Percentiles rank a stretch among this genome's conserved stretches.
phyloP scores from a whole-genome alignment of 805 yeast genomes.

The Ogataea parapolymorpha region DNA sequence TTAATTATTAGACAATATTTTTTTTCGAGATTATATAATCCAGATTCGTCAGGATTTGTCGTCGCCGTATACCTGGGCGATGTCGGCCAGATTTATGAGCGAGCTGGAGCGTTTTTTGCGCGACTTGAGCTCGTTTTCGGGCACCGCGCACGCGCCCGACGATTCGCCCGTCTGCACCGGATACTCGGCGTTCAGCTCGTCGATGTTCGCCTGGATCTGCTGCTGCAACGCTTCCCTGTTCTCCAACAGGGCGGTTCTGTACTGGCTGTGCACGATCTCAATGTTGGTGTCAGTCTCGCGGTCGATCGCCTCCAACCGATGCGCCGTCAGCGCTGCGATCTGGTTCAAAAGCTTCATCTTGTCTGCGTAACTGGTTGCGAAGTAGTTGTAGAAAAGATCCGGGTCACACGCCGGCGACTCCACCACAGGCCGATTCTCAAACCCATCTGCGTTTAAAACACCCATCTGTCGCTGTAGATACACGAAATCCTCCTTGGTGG shows the following conservation, averaged over 20 bases:
- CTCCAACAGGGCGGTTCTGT: slow-evolving; percentile 15
- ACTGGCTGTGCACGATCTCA: slow-evolving; percentile 13
- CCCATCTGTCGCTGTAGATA: slow-evolving; percentile 19
- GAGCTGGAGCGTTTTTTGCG: slow-evolving; percentile 9
- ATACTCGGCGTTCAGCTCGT: slow-evolving; percentile 17
- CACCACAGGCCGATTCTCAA: slow-evolving; percentile 3
- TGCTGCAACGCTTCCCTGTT: slow-evolving; percentile 19
- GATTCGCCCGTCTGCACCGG: background rate
- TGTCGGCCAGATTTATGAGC: slow-evolving; percentile 15
- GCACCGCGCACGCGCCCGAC: background rate
- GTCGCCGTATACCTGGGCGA: slow-evolving; percentile 7
- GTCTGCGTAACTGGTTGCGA: slow-evolving; percentile 13
- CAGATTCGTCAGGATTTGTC: background rate
- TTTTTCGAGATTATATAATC: slow-evolving; percentile 3
- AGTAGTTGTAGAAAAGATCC: slow-evolving; percentile 16
- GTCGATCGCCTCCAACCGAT: slow-evolving; percentile 18
- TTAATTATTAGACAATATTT: background rate
- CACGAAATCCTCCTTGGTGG: slow-evolving; percentile 20
- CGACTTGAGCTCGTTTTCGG: slow-evolving; percentile 10
- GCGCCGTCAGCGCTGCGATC: slow-evolving; percentile 9
- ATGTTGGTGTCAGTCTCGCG: slow-evolving; percentile 1
- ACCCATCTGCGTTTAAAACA: slow-evolving; percentile 6
- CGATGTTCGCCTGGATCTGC: slow-evolving; percentile 15
- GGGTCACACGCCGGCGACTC: slow-evolving; percentile 8
- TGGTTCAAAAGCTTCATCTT: slow-evolving; percentile 10